Base-by-base conservation (phyloP, 2,329 filamentous ascomycete genomes). In the Penicillium sp. region DNA sequence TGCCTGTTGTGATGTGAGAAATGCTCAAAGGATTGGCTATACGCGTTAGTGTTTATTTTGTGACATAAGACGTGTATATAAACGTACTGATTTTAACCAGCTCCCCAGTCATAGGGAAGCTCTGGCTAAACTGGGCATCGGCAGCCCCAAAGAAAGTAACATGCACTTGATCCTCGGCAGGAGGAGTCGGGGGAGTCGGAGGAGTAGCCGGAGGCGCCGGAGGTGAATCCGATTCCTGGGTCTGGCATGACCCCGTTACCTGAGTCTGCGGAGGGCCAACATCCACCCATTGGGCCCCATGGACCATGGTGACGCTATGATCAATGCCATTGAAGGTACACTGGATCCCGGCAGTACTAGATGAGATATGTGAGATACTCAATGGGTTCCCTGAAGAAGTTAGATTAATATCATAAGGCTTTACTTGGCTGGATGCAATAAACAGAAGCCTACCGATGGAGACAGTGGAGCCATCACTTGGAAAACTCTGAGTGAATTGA, bases 211-310 rank as follows among this genome's bases (percentile, higher is more conserved):
- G 30, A n/a, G 41, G 26, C 5, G n/a, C 6, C 19, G 30, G 30
- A 11, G 26, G 7, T n/a, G 47, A 41, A 39, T 11, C 23, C 3
- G 23, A 35, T 23, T 8, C 40, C n/a, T 45, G 48, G 7, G 5
- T 13, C 19, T 45, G 19, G 44, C 50, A 53, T 30, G 50, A 53
- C 30, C 48, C 57, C 39, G 48, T 52, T 23, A 63, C 39, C 40
- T 69, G 66, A 8, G 65, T 59, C 55, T 69, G 67, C 6, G 67
- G 67, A 39, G 67, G 64, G 16, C 64, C 67, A 50, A 70, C 67
- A 58, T 64, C 60, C 3, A 64, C 62, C 16, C 53, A 61, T 2
- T 58, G 38, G 7, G 48, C 60, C n/a, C 63, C 62, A 14, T 59
- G 53, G 27, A 68, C 48, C 2, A 53, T 41, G 1, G 63, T 68